A percentile compares a stretch with the other conserved stretches of the same genome.
These are phyloP conservation scores for Fagopyrum homotropicum DNA, from an alignment of 148 eudicot genomes.

Conservation along the genomic window DNA sequence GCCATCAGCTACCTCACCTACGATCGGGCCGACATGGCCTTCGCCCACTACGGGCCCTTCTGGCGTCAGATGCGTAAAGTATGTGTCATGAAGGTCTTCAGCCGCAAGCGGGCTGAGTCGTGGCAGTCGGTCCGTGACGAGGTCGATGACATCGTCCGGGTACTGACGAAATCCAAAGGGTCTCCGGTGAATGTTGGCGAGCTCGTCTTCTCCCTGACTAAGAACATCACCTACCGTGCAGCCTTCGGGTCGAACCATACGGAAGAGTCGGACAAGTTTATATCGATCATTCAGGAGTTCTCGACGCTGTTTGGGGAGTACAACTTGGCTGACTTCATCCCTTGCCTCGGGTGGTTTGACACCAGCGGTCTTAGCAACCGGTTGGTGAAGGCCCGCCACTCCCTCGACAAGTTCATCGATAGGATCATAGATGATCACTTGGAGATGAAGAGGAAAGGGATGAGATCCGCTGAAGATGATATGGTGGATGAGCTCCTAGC, in stretches of 20 bases:
- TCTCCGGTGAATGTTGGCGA: slow-evolving; percentile 42
- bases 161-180: slow-evolving; percentile 25
- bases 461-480: slow-evolving; percentile 28
- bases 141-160: slow-evolving; percentile 26
- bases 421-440: slow-evolving; percentile 71
- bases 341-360: slow-evolving; percentile 51
- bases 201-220: slow-evolving; percentile 39
- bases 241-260: slow-evolving; percentile 52
- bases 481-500: slow-evolving; percentile 87
- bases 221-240: slow-evolving; percentile 48
- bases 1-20: slow-evolving; percentile 58
- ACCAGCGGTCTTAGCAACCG: slow-evolving; percentile 52
- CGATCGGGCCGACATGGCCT: slow-evolving; percentile 61
- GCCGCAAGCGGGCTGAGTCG: slow-evolving; percentile 58
- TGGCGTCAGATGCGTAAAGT: slow-evolving; percentile 84
- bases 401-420: slow-evolving; percentile 69
- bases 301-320: slow-evolving; percentile 65
- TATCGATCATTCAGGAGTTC: slow-evolving; percentile 48
- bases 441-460: slow-evolving; percentile 22
- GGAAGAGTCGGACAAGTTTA: slow-evolving; percentile 53
- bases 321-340: slow-evolving; percentile 71
- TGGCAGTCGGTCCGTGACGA: slow-evolving; percentile 61
- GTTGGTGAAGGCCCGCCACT: slow-evolving; percentile 45
- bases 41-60: slow-evolving; percentile 70
- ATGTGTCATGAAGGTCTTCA: slow-evolving; percentile 58